Base-by-base conservation (phyloP, 2,329 filamentous ascomycete genomes). In the Neoarthrinium moseri region DNA sequence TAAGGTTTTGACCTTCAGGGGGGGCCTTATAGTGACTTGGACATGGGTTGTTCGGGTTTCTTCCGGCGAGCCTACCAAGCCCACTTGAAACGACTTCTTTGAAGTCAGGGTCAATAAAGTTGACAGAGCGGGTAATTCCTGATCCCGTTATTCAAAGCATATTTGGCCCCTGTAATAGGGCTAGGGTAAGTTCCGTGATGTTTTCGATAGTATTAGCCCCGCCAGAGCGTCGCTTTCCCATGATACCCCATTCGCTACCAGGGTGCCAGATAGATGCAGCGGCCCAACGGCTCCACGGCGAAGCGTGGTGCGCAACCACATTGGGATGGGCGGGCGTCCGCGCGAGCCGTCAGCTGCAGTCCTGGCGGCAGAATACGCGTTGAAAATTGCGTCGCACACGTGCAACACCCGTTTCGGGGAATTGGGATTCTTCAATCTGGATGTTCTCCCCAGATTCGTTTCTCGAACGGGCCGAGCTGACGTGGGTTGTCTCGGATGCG, bases 381-480 rank as follows among this genome's bases (percentile, higher is more conserved):
- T 7, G n/a, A 29, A n/a, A 29, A 7, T 29, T n/a, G 8, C 26
- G 26, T 29, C n/a, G 26, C n/a, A n/a, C 26, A 29, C n/a, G 26
- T 29, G n/a, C 26, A 29, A 29, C 26, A 8, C 26, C n/a, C 26
- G 26, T 29, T 29, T 29, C 26, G 26, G 26, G 26, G 26, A 24
- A 12, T 12, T n/a, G 27, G n/a, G 10, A 12, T 30, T 41, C 38
- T 17, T 17, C n/a, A 20, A 21, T 33, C 41, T 55, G 49, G 30
- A 45, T 56, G 15, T 15, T 29, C 8, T 12, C 26, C 36, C 17
- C 38, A 30, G 41, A 45, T 42, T 52, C 46, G 51, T 45, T 56
- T 51, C 49, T 51, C 33, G 54, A 60, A 59, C 52, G 56, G 57
- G 49, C 58, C 60, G 57, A 58, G 57, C 51, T 40, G 15, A 54